These are phyloP conservation scores for Hyaloscypha variabilis DNA, from an alignment of 495 filamentous ascomycete genomes.

Conservation along the genomic window DNA sequence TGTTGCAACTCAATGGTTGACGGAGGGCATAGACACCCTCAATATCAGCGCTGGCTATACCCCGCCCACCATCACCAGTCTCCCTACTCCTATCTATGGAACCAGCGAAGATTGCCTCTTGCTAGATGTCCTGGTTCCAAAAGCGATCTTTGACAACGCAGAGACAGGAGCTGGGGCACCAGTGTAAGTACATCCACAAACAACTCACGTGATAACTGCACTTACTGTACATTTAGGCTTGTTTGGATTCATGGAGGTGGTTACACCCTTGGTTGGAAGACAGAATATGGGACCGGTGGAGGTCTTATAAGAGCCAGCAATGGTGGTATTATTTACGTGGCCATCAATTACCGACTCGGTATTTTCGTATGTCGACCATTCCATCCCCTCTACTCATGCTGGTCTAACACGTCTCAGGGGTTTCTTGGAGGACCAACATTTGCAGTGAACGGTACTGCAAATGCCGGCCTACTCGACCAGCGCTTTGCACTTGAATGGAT, in stretches of 20 bases:
- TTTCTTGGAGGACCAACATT: slow-evolving; percentile 56
- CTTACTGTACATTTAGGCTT: slow-evolving; percentile 30
- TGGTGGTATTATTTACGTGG: slow-evolving; percentile 60
- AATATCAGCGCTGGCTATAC: slow-evolving; percentile 14
- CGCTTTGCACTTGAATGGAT: slow-evolving; percentile 73
- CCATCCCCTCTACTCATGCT: no score
- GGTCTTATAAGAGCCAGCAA: slow-evolving; percentile 48
- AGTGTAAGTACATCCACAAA: slow-evolving; percentile 19
- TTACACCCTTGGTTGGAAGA: slow-evolving; percentile 56
- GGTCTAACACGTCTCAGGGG: slow-evolving; percentile 39
- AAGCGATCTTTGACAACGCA: slow-evolving; percentile 42
- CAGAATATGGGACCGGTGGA: slow-evolving; percentile 41
- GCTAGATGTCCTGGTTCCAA: slow-evolving; percentile 53
- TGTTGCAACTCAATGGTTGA: slow-evolving; percentile 9
- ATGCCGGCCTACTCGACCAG: slow-evolving; percentile 70
- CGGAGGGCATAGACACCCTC: neutral
- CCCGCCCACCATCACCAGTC: slow-evolving; percentile 7
- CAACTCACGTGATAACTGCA: neutral
- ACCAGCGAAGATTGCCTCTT: slow-evolving; percentile 49
- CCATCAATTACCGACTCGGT: slow-evolving; percentile 62
- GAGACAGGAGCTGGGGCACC: slow-evolving; percentile 9
- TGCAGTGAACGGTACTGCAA: slow-evolving; percentile 53
- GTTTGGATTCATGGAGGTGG: slow-evolving; percentile 67
- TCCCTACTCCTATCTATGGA: slow-evolving; percentile 8
- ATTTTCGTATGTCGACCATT: slow-evolving; percentile 13